Conservation (phyloP, 805 yeast species). For the Vanderwaltozyma yarrowii region DNA sequence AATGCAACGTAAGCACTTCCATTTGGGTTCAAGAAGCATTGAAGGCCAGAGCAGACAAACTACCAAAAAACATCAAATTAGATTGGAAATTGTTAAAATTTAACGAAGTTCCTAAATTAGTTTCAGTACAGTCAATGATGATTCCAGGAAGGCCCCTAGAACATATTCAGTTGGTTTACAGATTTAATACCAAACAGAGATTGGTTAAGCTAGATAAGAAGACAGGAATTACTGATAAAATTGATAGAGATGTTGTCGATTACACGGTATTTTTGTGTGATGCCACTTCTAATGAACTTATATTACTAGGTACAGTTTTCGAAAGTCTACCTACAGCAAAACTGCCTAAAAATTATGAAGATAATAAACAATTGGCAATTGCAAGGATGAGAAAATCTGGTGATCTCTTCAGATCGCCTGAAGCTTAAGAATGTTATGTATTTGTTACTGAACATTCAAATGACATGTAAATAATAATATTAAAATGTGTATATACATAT, state of each 20-base stretch:
- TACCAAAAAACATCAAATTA: slow-evolving; percentile 50
- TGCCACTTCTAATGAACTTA: slow-evolving; percentile 45
- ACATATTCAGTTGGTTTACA: slow-evolving; percentile 51
- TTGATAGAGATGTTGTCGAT: slow-evolving; percentile 47
- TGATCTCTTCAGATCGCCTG: slow-evolving; percentile 19
- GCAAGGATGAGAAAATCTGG: slow-evolving; percentile 25
- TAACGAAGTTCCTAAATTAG: slow-evolving; percentile 59
- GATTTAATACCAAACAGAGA: slow-evolving; percentile 52
- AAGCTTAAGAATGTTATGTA: not conserved
- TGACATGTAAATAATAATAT: not conserved
- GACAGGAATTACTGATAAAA: slow-evolving; percentile 36
- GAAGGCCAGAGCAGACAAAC: slow-evolving; percentile 37
- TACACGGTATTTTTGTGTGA: slow-evolving; percentile 53
- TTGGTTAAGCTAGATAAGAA: slow-evolving; percentile 39
- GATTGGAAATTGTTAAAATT: slow-evolving; percentile 73
- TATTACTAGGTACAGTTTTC: slow-evolving; percentile 58
- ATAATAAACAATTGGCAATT: slow-evolving; percentile 18
- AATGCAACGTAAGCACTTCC: slow-evolving; percentile 38
- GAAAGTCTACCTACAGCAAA: slow-evolving; percentile 41
- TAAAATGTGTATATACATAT: not conserved
- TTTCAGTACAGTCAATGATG: slow-evolving; percentile 60
- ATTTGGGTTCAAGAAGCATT: slow-evolving; percentile 58
- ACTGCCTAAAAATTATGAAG: slow-evolving; percentile 21
- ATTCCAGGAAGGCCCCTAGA: slow-evolving; percentile 44
- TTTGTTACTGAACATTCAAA: not conserved